Percentiles rank a stretch among this genome's conserved stretches.
These are phyloP conservation scores for Aspergillus ostianus DNA, from an alignment of 495 filamentous ascomycete species.

Conservation along the genomic window DNA sequence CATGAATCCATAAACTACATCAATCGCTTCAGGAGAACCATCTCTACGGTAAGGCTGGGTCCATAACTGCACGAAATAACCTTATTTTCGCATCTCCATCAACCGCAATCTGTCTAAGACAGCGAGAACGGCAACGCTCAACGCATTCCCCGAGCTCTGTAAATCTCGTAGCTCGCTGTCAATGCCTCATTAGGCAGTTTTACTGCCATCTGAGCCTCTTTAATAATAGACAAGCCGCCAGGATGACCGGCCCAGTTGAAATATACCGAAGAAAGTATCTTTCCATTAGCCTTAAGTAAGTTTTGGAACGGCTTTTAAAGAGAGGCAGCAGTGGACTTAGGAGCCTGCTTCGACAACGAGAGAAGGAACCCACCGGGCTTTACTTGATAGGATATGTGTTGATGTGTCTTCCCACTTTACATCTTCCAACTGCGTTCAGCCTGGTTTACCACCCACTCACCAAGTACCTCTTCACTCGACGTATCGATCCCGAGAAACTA, in stretches of 20 bases:
- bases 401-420: conserved; percentile 21
- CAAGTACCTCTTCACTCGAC: not conserved
- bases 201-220: conserved; percentile 52
- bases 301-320: not conserved
- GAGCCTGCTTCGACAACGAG: conserved; percentile 23
- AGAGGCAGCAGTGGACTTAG: not conserved
- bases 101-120: conserved; percentile 34
- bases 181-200: not conserved
- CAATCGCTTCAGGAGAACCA: no score
- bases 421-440: not conserved
- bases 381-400: conserved; percentile 37
- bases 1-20: no score
- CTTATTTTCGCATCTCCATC: conserved; percentile 49
- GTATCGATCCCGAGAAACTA: not conserved
- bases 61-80: conserved; percentile 66
- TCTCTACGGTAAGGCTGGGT: conserved; percentile 61
- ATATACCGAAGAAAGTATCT: conserved; percentile 30
- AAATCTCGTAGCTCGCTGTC: not conserved
- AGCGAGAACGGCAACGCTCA: not conserved
- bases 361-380: not conserved
- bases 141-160: not conserved
- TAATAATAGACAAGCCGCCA: conserved; percentile 61
- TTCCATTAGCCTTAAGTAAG: not conserved
- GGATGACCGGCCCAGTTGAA: conserved; percentile 73
- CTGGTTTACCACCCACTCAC: not conserved